A percentile compares a stretch with the other conserved stretches of the same genome.
Evolutionary conservation across 2,329 filamentous ascomycete species (phyloP).

Genomic region (Epichloe scottii): DNA sequence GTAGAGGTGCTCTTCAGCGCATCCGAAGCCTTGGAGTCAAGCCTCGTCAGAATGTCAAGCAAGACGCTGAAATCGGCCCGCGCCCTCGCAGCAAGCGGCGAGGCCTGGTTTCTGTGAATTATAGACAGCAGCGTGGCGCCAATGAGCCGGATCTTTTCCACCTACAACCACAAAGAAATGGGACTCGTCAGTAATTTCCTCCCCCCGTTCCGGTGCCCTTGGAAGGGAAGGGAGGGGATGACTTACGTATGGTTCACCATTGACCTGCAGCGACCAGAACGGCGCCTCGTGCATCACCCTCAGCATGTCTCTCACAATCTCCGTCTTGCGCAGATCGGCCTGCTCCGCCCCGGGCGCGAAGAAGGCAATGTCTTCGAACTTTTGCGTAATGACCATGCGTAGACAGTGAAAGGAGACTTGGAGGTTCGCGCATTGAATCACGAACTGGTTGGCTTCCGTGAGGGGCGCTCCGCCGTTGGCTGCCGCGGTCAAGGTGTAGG

Average conservation of each 20-base stretch:
- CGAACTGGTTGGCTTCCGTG: constrained; percentile 18
- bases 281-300: constrained; percentile 27
- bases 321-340: constrained; percentile 24
- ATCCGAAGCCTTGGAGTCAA: constrained; percentile 32
- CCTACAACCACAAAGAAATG: constrained; percentile 11
- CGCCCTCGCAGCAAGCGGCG: constrained; percentile 24
- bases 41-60: constrained; percentile 26
- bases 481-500: constrained; percentile 13
- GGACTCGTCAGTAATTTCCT: neutral
- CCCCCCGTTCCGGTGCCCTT: neutral
- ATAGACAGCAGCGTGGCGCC: constrained; percentile 26
- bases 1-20: constrained; percentile 21
- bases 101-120: constrained; percentile 24
- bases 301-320: constrained; percentile 31
- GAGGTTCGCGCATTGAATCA: constrained; percentile 28
- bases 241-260: constrained; percentile 27
- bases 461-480: constrained; percentile 8
- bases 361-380: constrained; percentile 21
- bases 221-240: too few relatives aligned
- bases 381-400: constrained; percentile 26
- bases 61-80: constrained; percentile 26
- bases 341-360: constrained; percentile 19
- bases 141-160: constrained; percentile 27
- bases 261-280: constrained; percentile 28
- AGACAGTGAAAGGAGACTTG: constrained; percentile 29